Base-by-base conservation (phyloP, 176 grass and related monocot species). In the Neostapfia colusana region DNA sequence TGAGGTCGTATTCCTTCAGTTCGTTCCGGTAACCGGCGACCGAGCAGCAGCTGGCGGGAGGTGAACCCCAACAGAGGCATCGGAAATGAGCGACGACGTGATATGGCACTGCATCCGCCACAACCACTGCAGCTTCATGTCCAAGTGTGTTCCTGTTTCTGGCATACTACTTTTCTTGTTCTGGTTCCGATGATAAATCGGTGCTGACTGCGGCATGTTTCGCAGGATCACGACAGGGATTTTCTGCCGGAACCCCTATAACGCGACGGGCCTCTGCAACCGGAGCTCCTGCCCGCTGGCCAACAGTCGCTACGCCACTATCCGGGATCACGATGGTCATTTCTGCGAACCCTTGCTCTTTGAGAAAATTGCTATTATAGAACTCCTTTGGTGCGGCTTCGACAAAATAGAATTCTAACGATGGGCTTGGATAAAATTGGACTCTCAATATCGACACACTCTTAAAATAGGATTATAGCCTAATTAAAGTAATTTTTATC, bases 301-400 rank as follows among this genome's bases (percentile, higher is more conserved):
- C 35, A 93, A 93, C 79, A 93, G 91, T 70, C 70, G 91, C 66
- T 90, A 90, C 36, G 88, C 91, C 60, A 93, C 91, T 7, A 93
- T 88, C 67, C 79, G 91, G 0, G 91, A 93, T 41, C 85, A 88
- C 50, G 88, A 90, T 10, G 91, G 91, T 83, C 7, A 81, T 5
- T 49, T 46, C 46, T 6, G 6, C 25, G 12, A 43, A 43, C 11
- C 2, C 26, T 41, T 43, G 2, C 37, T 20, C 66, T 41, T 65
- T n/a, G n/a, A n/a, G n/a, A n/a, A n/a, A n/a, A n/a, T n/a, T n/a
- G n/a, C n/a, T n/a, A n/a, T n/a, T n/a, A n/a, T n/a, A n/a, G n/a
- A n/a, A n/a, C n/a, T n/a, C n/a, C n/a, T n/a, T n/a, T n/a, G n/a
- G n/a, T n/a, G n/a, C n/a, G n/a, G n/a, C n/a, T n/a, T n/a, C n/a